phyloP scores from a whole-genome alignment of 192 early-diverging fungal genomes.

The Gonapodya prolifera region DNA sequence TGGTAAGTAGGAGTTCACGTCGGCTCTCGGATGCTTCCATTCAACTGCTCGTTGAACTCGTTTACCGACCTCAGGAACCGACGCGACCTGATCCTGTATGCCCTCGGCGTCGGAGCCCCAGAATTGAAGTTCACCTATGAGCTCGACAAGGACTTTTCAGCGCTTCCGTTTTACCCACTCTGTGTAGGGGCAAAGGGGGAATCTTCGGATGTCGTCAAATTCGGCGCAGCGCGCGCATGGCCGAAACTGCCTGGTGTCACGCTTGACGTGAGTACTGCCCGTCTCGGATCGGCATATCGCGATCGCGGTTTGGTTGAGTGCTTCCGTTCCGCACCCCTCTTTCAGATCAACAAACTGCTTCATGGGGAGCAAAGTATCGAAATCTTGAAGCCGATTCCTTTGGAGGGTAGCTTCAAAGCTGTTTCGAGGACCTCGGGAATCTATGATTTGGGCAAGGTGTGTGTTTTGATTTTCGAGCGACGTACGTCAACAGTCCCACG shows the following conservation, averaged over 20 bases:
- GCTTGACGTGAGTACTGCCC: not conserved
- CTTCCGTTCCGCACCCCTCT: constrained; percentile 46
- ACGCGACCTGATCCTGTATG: constrained; percentile 62
- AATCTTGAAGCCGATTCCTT: constrained; percentile 40
- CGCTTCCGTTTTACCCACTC: constrained; percentile 61
- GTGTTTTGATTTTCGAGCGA: not conserved
- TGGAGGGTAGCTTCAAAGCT: constrained; percentile 42
- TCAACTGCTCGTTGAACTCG: not conserved
- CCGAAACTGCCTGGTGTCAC: not conserved
- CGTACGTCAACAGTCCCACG: not conserved
- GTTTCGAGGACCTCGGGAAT: constrained; percentile 43
- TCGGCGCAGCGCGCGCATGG: not conserved
- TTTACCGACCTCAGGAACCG: constrained; percentile 27
- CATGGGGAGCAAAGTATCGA: constrained; percentile 65
- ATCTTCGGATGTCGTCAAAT: not conserved
- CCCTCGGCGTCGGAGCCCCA: constrained; percentile 37
- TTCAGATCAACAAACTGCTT: constrained; percentile 54
- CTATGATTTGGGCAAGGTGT: constrained; percentile 47
- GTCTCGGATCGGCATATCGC: no score
- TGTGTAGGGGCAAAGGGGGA: not conserved
- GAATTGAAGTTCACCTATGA: constrained; percentile 61
- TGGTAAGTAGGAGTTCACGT: not conserved
- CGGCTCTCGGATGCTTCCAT: not conserved
- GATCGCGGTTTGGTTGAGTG: constrained; percentile 7
- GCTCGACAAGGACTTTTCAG: constrained; percentile 42